phyloP scores from a whole-genome alignment of 2,329 filamentous ascomycete species.

The Alternaria atra region DNA sequence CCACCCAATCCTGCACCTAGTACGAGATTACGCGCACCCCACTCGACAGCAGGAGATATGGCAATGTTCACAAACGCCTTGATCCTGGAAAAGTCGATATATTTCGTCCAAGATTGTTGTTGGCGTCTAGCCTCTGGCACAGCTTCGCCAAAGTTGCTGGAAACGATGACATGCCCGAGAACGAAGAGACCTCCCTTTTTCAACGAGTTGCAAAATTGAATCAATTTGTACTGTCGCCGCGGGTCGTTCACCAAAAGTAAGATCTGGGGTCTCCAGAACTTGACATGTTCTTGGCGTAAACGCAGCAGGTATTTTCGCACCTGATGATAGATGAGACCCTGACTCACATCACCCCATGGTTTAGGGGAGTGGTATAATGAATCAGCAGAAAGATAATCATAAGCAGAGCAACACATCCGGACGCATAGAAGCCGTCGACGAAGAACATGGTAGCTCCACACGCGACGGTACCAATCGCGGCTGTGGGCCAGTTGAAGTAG shows the following conservation, averaged over 20 bases:
- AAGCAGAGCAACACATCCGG: conserved; percentile 75
- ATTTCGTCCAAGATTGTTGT: conserved; percentile 83
- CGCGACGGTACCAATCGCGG: conserved; percentile 75
- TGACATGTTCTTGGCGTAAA: conserved; percentile 87
- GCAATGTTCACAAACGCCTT: conserved; percentile 90
- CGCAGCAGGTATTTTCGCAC: conserved; percentile 86
- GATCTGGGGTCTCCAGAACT: conserved; percentile 92
- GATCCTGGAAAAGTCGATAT: conserved; percentile 85
- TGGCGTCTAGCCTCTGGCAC: conserved; percentile 84
- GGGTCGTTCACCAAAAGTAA: conserved; percentile 85
- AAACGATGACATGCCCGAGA: conserved; percentile 86
- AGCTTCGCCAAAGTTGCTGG: conserved; percentile 78
- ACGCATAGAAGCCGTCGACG: conserved; percentile 82
- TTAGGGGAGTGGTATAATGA: conserved; percentile 88
- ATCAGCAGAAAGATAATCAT: conserved; percentile 83
- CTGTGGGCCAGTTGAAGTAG: conserved; percentile 88
- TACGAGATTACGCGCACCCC: conserved; percentile 85
- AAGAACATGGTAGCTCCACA: conserved; percentile 89
- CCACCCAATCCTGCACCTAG: conserved; percentile 83
- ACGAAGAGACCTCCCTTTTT: conserved; percentile 90
- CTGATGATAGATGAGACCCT: conserved; percentile 88
- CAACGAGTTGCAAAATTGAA: conserved; percentile 89
- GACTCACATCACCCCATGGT: conserved; percentile 88
- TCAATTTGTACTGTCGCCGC: conserved; percentile 80
- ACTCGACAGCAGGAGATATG: conserved; percentile 82